A percentile compares a stretch with the other conserved stretches of the same genome.
These are phyloP conservation scores for Lachnellula occidentalis DNA, from an alignment of 2,329 filamentous ascomycete genomes.

Conservation along the genomic window DNA sequence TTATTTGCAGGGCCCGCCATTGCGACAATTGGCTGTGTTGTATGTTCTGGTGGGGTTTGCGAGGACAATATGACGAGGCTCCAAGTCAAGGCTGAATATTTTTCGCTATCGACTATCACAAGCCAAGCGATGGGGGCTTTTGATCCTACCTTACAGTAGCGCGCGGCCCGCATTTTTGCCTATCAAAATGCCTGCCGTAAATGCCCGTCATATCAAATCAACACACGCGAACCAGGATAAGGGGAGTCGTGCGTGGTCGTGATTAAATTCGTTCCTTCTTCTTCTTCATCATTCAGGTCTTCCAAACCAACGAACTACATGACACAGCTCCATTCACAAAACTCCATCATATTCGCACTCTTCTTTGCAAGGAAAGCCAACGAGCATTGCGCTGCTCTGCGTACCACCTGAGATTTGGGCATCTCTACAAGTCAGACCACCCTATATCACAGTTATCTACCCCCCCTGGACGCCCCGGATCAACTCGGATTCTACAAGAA, in stretches of 20 bases:
- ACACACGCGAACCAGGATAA: neutral
- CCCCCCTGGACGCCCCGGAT: neutral
- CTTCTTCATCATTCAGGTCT: neutral
- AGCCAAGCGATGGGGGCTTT: slow-evolving; percentile 34
- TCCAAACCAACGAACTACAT: slow-evolving; percentile 1
- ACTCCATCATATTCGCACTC: neutral
- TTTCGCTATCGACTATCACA: slow-evolving; percentile 33
- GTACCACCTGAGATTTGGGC: neutral
- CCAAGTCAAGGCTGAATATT: slow-evolving; percentile 8
- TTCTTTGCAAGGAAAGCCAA: neutral
- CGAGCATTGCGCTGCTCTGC: neutral
- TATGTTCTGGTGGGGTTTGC: slow-evolving; percentile 63
- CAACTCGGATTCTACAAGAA: slow-evolving; percentile 19
- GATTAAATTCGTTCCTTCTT: too few species aligned
- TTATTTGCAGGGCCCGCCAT: slow-evolving; percentile 49
- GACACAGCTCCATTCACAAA: neutral
- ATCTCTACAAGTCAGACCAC: slow-evolving; percentile 1
- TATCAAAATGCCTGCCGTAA: too few species aligned
- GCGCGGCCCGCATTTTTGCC: neutral
- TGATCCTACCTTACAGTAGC: neutral
- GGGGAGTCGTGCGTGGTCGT: neutral
- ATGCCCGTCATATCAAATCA: neutral
- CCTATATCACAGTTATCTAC: neutral
- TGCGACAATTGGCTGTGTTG: slow-evolving; percentile 41
- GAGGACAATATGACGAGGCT: slow-evolving; percentile 5